Percentiles rank a stretch among this genome's conserved stretches.
Evolutionary conservation across 1,284 basidiomycete species (phyloP).

Genomic region (Limonomyces culmigenus): DNA sequence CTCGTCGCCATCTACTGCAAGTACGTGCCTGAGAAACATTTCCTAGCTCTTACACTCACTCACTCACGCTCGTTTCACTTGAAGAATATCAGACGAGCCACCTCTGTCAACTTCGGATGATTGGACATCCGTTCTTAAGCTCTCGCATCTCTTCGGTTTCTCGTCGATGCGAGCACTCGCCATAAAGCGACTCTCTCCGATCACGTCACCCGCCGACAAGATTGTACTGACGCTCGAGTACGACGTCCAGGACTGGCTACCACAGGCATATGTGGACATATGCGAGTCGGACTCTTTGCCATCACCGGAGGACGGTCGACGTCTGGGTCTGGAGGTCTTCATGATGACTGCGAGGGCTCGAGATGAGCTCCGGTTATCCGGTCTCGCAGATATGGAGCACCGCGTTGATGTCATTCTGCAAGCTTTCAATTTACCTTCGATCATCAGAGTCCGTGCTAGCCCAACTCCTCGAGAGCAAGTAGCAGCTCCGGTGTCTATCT

Average conservation of each 20-base stretch:
- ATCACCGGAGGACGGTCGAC: not conserved
- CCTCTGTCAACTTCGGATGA: constrained; percentile 3
- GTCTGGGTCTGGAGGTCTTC: not conserved
- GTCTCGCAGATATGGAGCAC: not conserved
- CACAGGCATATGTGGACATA: constrained; percentile 3
- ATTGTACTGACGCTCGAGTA: constrained; percentile 7
- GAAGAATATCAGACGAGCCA: not conserved
- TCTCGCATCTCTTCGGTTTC: constrained; percentile 8
- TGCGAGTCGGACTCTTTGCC: not conserved
- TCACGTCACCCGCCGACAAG: constrained; percentile 8
- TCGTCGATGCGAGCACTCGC: constrained; percentile 7
- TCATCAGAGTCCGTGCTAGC: too few relatives aligned
- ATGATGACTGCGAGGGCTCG: not conserved
- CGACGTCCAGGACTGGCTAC: constrained; percentile 4
- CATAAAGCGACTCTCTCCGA: constrained; percentile 3
- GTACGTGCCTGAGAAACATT: too few relatives aligned
- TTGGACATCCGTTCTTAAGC: constrained; percentile 9
- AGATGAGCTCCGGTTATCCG: not conserved
- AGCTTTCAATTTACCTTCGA: not conserved
- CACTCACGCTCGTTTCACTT: not conserved
- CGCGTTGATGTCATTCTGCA: not conserved
- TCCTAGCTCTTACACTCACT: too few relatives aligned
- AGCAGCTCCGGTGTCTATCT: too few relatives aligned
- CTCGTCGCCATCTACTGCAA: too few relatives aligned
- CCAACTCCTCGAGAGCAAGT: too few relatives aligned